Conservation (phyloP, 1,284 basidiomycete species). For the Leucoagaricus sp. region DNA sequence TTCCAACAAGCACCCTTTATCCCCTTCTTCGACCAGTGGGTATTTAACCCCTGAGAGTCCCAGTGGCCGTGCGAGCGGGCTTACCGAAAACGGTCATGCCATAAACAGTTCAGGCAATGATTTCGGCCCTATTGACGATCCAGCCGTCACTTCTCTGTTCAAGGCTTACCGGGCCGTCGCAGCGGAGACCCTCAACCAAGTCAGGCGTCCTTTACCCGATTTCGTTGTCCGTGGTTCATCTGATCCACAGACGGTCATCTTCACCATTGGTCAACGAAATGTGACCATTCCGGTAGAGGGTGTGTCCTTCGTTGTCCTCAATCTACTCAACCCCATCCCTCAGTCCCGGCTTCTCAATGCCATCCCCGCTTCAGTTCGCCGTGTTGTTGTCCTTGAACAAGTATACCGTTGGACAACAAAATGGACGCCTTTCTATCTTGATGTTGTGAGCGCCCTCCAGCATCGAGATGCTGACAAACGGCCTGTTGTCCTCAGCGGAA, state of each 20-base stretch:
- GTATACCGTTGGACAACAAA: constrained; percentile 76
- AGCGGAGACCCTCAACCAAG: constrained; percentile 59
- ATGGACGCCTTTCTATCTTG: constrained; percentile 89
- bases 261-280: constrained; percentile 67
- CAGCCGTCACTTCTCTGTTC: constrained; percentile 27
- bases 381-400: constrained; percentile 87
- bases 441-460: constrained; percentile 77
- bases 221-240: constrained; percentile 44
- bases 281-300: constrained; percentile 48
- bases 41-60: constrained; percentile 32
- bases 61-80: constrained; percentile 31
- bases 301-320: constrained; percentile 68
- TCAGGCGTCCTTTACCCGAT: constrained; percentile 63
- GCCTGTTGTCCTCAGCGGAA: constrained; percentile 60
- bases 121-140: constrained; percentile 22
- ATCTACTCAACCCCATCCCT: constrained; percentile 78
- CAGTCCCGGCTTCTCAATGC: constrained; percentile 61
- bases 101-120: no score
- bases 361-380: constrained; percentile 67
- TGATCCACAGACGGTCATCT: constrained; percentile 66
- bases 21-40: constrained; percentile 29
- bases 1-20: constrained; percentile 36
- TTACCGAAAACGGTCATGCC: constrained; percentile 23
- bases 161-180: constrained; percentile 66
- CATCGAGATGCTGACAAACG: constrained; percentile 49